A percentile compares a stretch with the other conserved stretches of the same genome.
phyloP scores from a whole-genome alignment of 192 early-diverging fungal genomes.

The Entomortierella parvispora region DNA sequence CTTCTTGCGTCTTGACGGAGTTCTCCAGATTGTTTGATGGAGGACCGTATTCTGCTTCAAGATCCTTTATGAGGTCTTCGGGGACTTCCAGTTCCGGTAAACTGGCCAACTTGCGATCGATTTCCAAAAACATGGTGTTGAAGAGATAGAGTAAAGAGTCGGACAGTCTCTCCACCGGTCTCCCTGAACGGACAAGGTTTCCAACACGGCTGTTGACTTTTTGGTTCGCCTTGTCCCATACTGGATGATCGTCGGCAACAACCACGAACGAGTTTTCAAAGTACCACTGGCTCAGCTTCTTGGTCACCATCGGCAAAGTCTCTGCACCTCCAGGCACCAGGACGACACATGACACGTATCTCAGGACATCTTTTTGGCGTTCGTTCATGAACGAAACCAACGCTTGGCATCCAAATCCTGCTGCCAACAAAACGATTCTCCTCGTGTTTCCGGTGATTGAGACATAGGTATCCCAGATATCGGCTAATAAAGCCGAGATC shows the following conservation, averaged over 20 bases:
- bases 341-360: slow-evolving; percentile 46
- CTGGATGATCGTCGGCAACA: slow-evolving; percentile 41
- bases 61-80: slow-evolving; percentile 2
- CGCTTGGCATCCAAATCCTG: slow-evolving; percentile 49
- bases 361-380: slow-evolving; percentile 43
- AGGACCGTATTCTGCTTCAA: neutral
- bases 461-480: slow-evolving; percentile 54
- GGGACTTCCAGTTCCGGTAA: slow-evolving; percentile 14
- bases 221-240: slow-evolving; percentile 28
- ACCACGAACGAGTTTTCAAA: slow-evolving; percentile 41
- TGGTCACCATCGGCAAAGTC: slow-evolving; percentile 46
- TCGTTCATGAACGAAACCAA: slow-evolving; percentile 51
- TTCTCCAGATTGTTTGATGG: neutral
- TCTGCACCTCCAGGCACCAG: slow-evolving; percentile 47
- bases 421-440: slow-evolving; percentile 42
- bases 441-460: slow-evolving; percentile 13
- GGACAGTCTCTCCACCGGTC: slow-evolving; percentile 23
- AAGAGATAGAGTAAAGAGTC: slow-evolving; percentile 24
- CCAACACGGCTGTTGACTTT: slow-evolving; percentile 21
- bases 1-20: neutral
- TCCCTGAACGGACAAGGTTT: slow-evolving; percentile 34
- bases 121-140: slow-evolving; percentile 20
- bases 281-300: slow-evolving; percentile 30
- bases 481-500: slow-evolving; percentile 27
- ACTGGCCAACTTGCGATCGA: slow-evolving; percentile 11